Conservation (phyloP, 805 yeast species). For the Candida coleopterorum region DNA sequence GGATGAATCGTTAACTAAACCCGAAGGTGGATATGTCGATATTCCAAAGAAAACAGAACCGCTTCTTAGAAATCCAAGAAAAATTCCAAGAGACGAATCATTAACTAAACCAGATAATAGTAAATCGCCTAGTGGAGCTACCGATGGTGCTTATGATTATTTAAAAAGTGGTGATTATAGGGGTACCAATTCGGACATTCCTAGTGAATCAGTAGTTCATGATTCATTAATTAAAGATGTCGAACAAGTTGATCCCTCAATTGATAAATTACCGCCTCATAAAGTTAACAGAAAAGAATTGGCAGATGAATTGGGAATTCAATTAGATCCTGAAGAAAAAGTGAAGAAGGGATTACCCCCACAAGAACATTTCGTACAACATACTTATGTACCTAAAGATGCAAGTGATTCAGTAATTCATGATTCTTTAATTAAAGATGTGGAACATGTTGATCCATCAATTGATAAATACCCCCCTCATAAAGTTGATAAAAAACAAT, state of each 20-base stretch:
- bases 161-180: background rate
- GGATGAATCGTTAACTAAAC: constrained; percentile 5
- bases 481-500: constrained; percentile 1
- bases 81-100: constrained; percentile 6
- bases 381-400: no score
- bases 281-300: constrained; percentile 1
- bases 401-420: constrained; percentile 1
- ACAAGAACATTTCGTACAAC: no score
- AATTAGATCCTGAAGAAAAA: constrained; percentile 6
- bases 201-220: constrained; percentile 1
- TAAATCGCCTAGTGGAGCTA: background rate
- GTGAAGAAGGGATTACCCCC: no score
- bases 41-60: constrained; percentile 9
- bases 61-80: constrained; percentile 8
- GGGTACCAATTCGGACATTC: background rate
- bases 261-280: constrained; percentile 7
- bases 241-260: constrained; percentile 4
- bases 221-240: constrained; percentile 7
- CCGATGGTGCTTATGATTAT: constrained; percentile 2
- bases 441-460: constrained; percentile 5
- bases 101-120: constrained; percentile 1
- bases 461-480: constrained; percentile 7
- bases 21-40: constrained; percentile 5
- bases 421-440: constrained; percentile 6
- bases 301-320: background rate